A percentile compares a stretch with the other conserved stretches of the same genome.
Conservation (phyloP, 345 rosid genomes). For the Pistacia integerrima region DNA sequence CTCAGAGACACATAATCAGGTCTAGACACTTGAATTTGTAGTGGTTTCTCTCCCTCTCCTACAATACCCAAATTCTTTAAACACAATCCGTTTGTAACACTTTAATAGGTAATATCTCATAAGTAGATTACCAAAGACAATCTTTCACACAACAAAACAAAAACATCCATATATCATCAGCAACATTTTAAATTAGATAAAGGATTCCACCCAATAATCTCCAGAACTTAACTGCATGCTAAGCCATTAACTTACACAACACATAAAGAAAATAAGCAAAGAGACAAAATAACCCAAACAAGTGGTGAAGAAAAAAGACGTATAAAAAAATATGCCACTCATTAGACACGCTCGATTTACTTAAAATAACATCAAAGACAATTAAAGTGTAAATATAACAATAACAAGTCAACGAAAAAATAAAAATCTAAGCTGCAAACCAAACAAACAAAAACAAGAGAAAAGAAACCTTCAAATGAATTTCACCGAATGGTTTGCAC, state of each 20-base stretch:
- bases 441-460: neutral
- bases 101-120: neutral
- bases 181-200: neutral
- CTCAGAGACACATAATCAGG: too few relatives aligned
- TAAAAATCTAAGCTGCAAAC: neutral
- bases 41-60: neutral
- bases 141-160: neutral
- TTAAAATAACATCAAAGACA: neutral
- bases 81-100: neutral
- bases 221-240: too few relatives aligned
- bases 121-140: neutral
- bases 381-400: too few relatives aligned
- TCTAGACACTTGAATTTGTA: neutral
- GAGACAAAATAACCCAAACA: too few relatives aligned
- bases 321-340: neutral
- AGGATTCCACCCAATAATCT: too few relatives aligned
- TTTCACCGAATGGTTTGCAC: conserved; percentile 90
- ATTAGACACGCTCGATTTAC: neutral
- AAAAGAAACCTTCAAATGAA: conserved; percentile 81
- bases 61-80: neutral
- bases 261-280: too few relatives aligned
- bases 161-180: neutral
- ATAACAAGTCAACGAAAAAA: neutral
- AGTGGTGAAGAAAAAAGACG: too few relatives aligned
- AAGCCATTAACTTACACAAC: too few relatives aligned